Conservation (phyloP, 805 yeast genomes). For the Hanseniaspora meyeri region DNA sequence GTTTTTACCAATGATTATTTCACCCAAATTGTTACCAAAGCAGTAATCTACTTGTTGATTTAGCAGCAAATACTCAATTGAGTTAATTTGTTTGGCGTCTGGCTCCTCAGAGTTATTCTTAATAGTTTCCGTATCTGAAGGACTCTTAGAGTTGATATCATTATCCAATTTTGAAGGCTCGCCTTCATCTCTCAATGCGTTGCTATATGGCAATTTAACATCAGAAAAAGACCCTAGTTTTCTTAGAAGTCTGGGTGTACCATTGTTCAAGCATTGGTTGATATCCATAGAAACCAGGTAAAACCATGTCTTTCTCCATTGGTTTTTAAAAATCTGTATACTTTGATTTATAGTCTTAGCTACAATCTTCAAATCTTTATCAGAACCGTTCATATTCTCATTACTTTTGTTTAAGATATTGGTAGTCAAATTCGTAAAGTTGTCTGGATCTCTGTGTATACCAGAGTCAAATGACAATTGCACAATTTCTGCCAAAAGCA, state of each 20-base stretch:
- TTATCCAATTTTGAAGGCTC: not conserved
- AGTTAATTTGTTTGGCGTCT: not conserved
- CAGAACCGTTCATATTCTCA: slow-evolving; percentile 7
- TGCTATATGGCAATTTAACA: slow-evolving; percentile 32
- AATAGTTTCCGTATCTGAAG: not conserved
- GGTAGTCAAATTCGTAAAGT: slow-evolving; percentile 33
- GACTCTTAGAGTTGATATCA: slow-evolving; percentile 19
- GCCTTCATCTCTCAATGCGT: not conserved
- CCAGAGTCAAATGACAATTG: slow-evolving; percentile 63
- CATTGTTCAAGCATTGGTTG: slow-evolving; percentile 33
- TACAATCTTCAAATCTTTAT: slow-evolving; percentile 14
- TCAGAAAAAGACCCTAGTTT: slow-evolving; percentile 32
- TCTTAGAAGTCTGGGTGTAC: slow-evolving; percentile 31
- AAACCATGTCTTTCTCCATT: slow-evolving; percentile 51
- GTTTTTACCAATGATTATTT: slow-evolving; percentile 16
- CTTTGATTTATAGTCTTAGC: slow-evolving; percentile 22
- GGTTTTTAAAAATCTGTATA: slow-evolving; percentile 32
- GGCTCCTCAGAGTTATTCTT: not conserved
- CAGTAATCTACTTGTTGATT: slow-evolving; percentile 12
- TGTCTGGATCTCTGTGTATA: slow-evolving; percentile 53
- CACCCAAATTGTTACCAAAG: slow-evolving; percentile 24
- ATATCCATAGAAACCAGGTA: slow-evolving; percentile 34
- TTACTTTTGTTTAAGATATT: slow-evolving; percentile 8
- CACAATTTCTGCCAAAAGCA: slow-evolving; percentile 42
- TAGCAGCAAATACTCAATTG: not conserved